phyloP scores from a whole-genome alignment of 169 alveolate species.

The Babesia caballi region DNA sequence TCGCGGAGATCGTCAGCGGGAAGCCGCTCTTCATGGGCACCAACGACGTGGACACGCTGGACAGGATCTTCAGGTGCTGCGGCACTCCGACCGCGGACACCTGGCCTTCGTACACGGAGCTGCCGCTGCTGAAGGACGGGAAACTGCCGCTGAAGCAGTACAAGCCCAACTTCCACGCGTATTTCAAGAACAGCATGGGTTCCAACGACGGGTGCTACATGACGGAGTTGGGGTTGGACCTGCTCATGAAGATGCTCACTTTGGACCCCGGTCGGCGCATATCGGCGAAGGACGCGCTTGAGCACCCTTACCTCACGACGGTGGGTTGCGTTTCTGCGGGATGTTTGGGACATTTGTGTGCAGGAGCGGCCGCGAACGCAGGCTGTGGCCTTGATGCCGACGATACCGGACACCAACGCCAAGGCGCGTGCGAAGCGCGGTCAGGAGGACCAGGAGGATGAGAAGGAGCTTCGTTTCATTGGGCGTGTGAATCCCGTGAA shows the following conservation, averaged over 20 bases:
- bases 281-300: constrained; percentile 91
- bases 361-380: constrained; percentile 64
- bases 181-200: constrained; percentile 43
- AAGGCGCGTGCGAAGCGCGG: constrained; percentile 22
- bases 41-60: constrained; percentile 85
- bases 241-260: constrained; percentile 87
- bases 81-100: constrained; percentile 86
- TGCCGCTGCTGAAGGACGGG: constrained; percentile 55
- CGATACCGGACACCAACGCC: constrained; percentile 60
- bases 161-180: constrained; percentile 66
- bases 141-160: constrained; percentile 55
- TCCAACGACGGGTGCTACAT: constrained; percentile 57
- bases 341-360: neutral
- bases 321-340: neutral
- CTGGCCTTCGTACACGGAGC: constrained; percentile 72
- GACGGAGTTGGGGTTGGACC: constrained; percentile 88
- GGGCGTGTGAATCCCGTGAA: constrained; percentile 63
- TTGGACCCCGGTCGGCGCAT: constrained; percentile 91
- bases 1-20: constrained; percentile 86
- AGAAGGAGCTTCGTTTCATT: constrained; percentile 15
- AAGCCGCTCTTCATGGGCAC: constrained; percentile 86
- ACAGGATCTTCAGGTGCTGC: constrained; percentile 84
- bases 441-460: constrained; percentile 20
- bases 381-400: constrained; percentile 58
- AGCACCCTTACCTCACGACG: constrained; percentile 83